These are phyloP conservation scores for Hypomyces perniciosus DNA, from an alignment of 2,329 filamentous ascomycete genomes.

Conservation along the genomic window DNA sequence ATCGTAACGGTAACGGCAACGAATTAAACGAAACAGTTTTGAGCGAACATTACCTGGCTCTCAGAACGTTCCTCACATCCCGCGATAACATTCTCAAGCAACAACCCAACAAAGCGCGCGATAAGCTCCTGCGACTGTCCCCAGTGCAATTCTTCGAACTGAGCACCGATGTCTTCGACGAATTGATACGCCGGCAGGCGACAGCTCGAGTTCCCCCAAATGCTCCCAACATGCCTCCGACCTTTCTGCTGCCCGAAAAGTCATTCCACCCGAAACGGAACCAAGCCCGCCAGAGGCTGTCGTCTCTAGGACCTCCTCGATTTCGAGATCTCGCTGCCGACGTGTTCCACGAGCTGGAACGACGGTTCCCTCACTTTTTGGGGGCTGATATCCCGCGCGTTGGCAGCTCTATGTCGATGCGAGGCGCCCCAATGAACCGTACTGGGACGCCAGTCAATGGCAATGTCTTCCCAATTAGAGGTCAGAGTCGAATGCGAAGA, in stretches of 20 bases:
- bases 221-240: conserved; percentile 52
- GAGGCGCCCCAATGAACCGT: conserved; percentile 51
- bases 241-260: conserved; percentile 75
- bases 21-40: conserved; percentile 53
- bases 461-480: conserved; percentile 43
- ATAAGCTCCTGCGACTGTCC: conserved; percentile 87
- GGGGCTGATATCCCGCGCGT: conserved; percentile 61
- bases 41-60: conserved; percentile 72
- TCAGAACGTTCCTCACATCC: conserved; percentile 71
- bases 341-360: conserved; percentile 90
- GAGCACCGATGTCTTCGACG: conserved; percentile 96
- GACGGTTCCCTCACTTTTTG: conserved; percentile 78
- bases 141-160: conserved; percentile 94
- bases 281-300: conserved; percentile 91
- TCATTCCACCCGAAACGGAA: conserved; percentile 96
- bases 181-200: conserved; percentile 80
- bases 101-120: conserved; percentile 81
- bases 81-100: conserved; percentile 70
- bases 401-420: conserved; percentile 62
- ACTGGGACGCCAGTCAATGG: conserved; percentile 59
- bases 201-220: conserved; percentile 49
- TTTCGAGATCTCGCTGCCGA: conserved; percentile 93
- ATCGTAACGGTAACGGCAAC: conserved; percentile 49
- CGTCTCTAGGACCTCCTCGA: conserved; percentile 76
- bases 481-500: conserved; percentile 47